Evolutionary conservation across 2,329 filamentous ascomycete genomes (phyloP).

Genomic region (Cryphonectria carpinicola): DNA sequence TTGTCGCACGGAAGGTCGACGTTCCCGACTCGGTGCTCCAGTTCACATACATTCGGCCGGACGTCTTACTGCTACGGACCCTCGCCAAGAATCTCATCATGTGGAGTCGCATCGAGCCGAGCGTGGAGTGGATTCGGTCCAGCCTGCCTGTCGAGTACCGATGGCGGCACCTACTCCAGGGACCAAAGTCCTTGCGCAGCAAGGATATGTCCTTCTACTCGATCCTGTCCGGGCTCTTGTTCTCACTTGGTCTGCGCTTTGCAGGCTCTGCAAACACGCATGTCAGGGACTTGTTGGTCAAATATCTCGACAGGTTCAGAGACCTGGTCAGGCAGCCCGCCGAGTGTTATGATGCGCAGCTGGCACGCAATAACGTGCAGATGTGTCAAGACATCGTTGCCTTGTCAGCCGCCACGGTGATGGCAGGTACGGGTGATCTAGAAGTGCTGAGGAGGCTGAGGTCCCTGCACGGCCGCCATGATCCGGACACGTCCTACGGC

Average conservation of each 20-base stretch:
- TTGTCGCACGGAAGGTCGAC: constrained; percentile 88
- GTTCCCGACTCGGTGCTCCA: constrained; percentile 88
- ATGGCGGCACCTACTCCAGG: constrained; percentile 61
- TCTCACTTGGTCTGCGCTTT: constrained; percentile 74
- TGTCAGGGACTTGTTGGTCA: constrained; percentile 80
- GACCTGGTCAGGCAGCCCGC: constrained; percentile 68
- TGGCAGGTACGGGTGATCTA: constrained; percentile 94
- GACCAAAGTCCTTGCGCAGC: constrained; percentile 68
- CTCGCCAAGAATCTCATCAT: constrained; percentile 89
- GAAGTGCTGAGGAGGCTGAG: constrained; percentile 82
- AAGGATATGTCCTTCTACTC: constrained; percentile 92
- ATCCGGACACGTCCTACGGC: constrained; percentile 84
- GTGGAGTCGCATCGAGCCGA: constrained; percentile 82
- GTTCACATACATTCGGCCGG: constrained; percentile 93
- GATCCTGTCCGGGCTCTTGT: constrained; percentile 86
- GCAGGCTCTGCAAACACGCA: constrained; percentile 71
- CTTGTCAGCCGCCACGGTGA: constrained; percentile 81
- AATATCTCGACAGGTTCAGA: constrained; percentile 86
- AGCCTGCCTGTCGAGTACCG: constrained; percentile 76
- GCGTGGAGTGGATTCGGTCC: constrained; percentile 72
- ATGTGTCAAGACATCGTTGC: constrained; percentile 91
- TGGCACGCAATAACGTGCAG: constrained; percentile 79
- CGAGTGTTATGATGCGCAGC: constrained; percentile 76
- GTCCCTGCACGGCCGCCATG: constrained; percentile 83
- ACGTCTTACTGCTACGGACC: constrained; percentile 87